Percentiles rank a stretch among this genome's conserved stretches.
Conservation (phyloP, 225 moss, liverwort and hornwort genomes). For the Polytrichum commune region DNA sequence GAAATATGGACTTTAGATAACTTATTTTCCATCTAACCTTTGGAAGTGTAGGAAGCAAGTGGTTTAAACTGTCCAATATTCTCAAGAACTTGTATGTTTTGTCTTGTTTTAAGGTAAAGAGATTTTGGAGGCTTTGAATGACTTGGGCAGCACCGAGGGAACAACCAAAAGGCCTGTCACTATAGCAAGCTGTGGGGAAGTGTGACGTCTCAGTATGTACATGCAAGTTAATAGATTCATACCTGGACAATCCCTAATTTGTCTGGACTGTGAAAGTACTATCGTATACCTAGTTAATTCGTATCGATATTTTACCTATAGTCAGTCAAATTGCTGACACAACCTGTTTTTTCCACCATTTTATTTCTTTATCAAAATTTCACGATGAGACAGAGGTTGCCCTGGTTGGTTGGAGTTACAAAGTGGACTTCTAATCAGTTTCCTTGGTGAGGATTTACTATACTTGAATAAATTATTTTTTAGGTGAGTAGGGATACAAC, state of each 20-base stretch:
- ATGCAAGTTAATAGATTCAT: not conserved
- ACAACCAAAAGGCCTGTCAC: constrained; percentile 61
- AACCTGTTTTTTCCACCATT: not conserved
- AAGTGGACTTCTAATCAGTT: not conserved
- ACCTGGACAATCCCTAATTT: not conserved
- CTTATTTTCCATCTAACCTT: no score
- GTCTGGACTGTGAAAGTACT: not conserved
- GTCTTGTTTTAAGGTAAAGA: constrained; percentile 48
- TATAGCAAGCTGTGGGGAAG: constrained; percentile 65
- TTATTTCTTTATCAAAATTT: not conserved
- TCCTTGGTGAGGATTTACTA: not conserved
- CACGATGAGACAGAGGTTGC: not conserved
- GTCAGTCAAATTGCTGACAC: not conserved
- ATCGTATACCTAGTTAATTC: not conserved
- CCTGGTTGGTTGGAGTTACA: not conserved
- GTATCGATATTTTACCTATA: not conserved
- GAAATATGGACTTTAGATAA: no score
- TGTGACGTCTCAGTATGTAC: not conserved
- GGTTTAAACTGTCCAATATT: no score
- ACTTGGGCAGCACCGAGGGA: constrained; percentile 64
- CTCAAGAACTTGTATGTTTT: not conserved
- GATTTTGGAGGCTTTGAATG: constrained; percentile 61
- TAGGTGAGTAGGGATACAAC: not conserved
- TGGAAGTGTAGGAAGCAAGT: no score
- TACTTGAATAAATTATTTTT: not conserved